A percentile compares a stretch with the other conserved stretches of the same genome.
Evolutionary conservation across 2,329 filamentous ascomycete genomes (phyloP).

Genomic region (Colletotrichum endophyticum): DNA sequence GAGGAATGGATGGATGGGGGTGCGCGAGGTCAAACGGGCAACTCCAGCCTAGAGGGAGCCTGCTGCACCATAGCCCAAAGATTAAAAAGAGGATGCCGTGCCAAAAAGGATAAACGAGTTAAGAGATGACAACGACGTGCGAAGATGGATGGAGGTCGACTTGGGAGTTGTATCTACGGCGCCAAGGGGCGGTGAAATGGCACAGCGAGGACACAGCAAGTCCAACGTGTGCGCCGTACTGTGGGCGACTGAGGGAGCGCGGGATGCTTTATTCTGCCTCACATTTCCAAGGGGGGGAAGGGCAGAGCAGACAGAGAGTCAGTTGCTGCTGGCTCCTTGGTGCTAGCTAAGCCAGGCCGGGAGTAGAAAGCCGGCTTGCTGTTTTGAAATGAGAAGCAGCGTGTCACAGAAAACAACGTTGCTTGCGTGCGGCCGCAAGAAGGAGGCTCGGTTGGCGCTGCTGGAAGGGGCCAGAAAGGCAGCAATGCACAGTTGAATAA

Average conservation of each 20-base stretch:
- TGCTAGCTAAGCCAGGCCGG: constrained; percentile 9
- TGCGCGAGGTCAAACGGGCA: not conserved
- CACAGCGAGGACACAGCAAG: constrained; percentile 4
- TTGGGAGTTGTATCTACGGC: constrained; percentile 1
- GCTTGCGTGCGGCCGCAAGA: constrained; percentile 11
- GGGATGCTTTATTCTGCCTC: not conserved
- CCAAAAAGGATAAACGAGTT: not conserved
- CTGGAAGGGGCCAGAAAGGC: not conserved
- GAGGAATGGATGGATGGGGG: not conserved
- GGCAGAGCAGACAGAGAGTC: not conserved
- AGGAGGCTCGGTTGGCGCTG: not conserved
- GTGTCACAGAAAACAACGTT: constrained; percentile 13
- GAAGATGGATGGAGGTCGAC: constrained; percentile 13
- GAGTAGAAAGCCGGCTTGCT: not conserved
- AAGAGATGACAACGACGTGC: constrained; percentile 13
- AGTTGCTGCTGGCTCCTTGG: not conserved
- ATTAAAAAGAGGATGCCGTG: not conserved
- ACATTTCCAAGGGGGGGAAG: not conserved
- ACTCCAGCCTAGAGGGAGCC: not conserved
- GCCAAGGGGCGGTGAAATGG: constrained; percentile 6
- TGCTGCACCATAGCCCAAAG: not conserved
- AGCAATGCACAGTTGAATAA: not conserved
- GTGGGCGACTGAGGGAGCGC: not conserved
- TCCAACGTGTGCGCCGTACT: constrained; percentile 16
- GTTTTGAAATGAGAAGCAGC: constrained; percentile 13